Evolutionary conservation across 208 protist genomes (phyloP).

Genomic region (Porcisia hertigi): DNA sequence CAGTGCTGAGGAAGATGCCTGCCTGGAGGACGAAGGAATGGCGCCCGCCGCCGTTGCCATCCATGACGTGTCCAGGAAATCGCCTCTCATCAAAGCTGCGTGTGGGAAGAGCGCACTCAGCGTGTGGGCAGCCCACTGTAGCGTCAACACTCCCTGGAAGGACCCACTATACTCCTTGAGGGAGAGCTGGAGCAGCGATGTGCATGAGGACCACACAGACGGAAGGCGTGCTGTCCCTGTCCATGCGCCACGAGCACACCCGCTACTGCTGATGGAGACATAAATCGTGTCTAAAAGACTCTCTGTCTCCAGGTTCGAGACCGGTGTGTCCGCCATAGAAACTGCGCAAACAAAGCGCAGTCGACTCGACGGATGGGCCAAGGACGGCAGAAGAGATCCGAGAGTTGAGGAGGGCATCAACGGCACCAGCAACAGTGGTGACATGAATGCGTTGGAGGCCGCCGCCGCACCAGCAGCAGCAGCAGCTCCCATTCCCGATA

Average conservation of each 20-base stretch:
- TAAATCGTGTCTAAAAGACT: neutral
- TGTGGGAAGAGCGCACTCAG: slow-evolving; percentile 14
- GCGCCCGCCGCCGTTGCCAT: neutral
- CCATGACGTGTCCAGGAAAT: neutral
- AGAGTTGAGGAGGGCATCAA: neutral
- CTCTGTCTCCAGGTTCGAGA: neutral
- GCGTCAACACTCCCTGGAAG: neutral
- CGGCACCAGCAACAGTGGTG: slow-evolving; percentile 22
- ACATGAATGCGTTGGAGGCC: neutral
- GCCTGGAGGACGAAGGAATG: neutral
- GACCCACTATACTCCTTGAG: neutral
- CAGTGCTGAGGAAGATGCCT: neutral
- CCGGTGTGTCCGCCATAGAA: neutral
- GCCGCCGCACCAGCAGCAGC: neutral
- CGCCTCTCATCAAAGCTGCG: neutral
- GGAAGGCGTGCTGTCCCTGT: slow-evolving; percentile 10
- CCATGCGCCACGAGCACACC: slow-evolving; percentile 1
- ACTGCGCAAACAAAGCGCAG: slow-evolving; percentile 22
- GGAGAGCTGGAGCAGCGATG: neutral
- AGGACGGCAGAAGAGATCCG: neutral
- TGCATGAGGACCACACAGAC: slow-evolving; percentile 19
- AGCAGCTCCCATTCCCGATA: slow-evolving; percentile 4
- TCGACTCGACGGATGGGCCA: slow-evolving; percentile 16
- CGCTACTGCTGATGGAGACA: slow-evolving; percentile 18
- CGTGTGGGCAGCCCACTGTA: slow-evolving; percentile 15